These are phyloP conservation scores for Botrytis sinoallii DNA, from an alignment of 2,329 filamentous ascomycete genomes.

Conservation along the genomic window DNA sequence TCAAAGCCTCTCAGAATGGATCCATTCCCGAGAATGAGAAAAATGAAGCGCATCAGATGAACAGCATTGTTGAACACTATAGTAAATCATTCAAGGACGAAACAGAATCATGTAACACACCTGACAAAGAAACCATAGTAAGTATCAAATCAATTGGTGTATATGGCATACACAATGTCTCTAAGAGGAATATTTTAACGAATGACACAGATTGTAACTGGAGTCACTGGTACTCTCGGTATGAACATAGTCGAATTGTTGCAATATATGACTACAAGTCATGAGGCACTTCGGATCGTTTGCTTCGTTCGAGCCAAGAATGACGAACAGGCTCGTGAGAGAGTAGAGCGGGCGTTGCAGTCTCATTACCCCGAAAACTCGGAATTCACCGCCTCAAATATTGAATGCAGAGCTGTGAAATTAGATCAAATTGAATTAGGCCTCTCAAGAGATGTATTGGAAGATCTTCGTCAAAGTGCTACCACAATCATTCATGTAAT, in stretches of 20 bases:
- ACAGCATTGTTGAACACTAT: neutral
- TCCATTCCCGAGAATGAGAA: neutral
- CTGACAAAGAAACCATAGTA: conserved; percentile 1
- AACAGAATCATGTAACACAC: neutral
- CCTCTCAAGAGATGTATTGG: conserved; percentile 43
- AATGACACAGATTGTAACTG: conserved; percentile 43
- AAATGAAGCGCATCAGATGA: neutral
- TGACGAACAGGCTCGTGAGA: conserved; percentile 41
- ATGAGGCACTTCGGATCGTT: conserved; percentile 42
- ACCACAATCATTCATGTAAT: conserved; percentile 54
- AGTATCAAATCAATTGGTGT: neutral
- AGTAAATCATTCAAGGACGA: neutral
- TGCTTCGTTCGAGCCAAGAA: conserved; percentile 52
- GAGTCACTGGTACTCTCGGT: conserved; percentile 50
- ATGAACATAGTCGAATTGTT: conserved; percentile 45
- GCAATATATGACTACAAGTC: conserved; percentile 40
- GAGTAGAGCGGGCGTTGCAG: conserved; percentile 45
- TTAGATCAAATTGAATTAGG: conserved; percentile 48
- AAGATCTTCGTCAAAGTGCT: conserved; percentile 20
- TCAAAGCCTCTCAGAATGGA: conserved; percentile 5
- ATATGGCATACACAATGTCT: neutral
- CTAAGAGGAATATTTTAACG: neutral
- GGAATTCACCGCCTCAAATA: conserved; percentile 13
- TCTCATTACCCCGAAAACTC: conserved; percentile 28
- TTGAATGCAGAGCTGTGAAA: conserved; percentile 41